phyloP scores from a whole-genome alignment of 768 basidiomycete species.

The Phaeolepiota aurea region DNA sequence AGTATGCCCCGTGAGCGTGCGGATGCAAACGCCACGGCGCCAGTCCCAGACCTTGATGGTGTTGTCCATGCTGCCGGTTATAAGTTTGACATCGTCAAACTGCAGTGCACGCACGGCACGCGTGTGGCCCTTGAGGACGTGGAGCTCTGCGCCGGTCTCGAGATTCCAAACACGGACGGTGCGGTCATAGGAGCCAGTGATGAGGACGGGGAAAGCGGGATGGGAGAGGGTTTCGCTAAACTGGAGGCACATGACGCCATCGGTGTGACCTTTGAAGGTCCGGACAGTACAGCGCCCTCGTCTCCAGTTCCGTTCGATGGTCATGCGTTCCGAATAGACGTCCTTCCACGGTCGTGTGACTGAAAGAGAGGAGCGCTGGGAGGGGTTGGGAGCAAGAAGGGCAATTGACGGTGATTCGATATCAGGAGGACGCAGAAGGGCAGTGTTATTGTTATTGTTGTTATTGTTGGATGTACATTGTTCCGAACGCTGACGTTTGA shows the following conservation, averaged over 20 bases:
- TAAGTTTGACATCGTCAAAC: constrained; percentile 91
- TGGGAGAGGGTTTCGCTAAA: constrained; percentile 80
- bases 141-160: constrained; percentile 80
- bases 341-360: constrained; percentile 94
- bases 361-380: constrained; percentile 18
- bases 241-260: constrained; percentile 96
- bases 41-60: constrained; percentile 96
- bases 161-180: constrained; percentile 95
- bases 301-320: constrained; percentile 95
- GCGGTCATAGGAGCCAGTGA: constrained; percentile 96
- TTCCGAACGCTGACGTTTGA: constrained; percentile 45
- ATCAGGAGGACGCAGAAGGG: constrained; percentile 3
- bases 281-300: constrained; percentile 82
- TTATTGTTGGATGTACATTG: constrained; percentile 8
- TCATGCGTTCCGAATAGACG: constrained; percentile 96
- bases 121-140: constrained; percentile 82
- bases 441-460: constrained; percentile 6
- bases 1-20: constrained; percentile 84
- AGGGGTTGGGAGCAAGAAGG: constrained; percentile 22
- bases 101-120: constrained; percentile 89
- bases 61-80: constrained; percentile 94
- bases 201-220: constrained; percentile 86
- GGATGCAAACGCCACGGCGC: constrained; percentile 81
- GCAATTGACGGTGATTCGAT: constrained; percentile 12
- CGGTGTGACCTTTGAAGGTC: constrained; percentile 86